Evolutionary conservation across 179 eudicot genomes (phyloP), one percentile per base, ranked within the genome.

Genomic region (Drosera spatulata): DNA sequence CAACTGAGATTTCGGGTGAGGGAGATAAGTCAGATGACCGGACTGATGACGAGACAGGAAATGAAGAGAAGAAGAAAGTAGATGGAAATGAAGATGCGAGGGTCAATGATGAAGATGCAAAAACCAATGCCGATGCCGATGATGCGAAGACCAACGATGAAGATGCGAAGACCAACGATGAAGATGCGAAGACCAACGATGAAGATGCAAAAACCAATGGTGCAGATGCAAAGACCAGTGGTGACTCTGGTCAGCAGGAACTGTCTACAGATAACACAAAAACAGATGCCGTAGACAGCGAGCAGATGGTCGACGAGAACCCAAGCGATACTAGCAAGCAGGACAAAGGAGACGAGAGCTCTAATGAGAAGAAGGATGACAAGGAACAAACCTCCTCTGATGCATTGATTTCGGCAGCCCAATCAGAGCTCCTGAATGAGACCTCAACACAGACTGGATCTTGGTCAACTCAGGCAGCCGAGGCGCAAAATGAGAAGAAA

Each of bases 351-450:
- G 73, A 62, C 61, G 77, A 85, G 58, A 74, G 50, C 54, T 69
- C 69, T 49, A 73, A 76, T 63, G 79, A 72, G 48, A 42, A 61
- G 56, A 80, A 69, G 41, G 73, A 66, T 42, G 33, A 61, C 11
- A 69, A 66, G 52, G 84, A 78, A 7, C 70, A 69, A 60, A 68
- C 64, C 62, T 56, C 73, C 43, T 66, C 66, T 39, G 98, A 88
- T 63, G 81, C 77, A 12, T 81, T 74, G 62, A 90, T 90, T 63
- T 86, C 97, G 41, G 97, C 79, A 64, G 90, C 95, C 58, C 95
- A 90, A 54, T 79, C 94, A 47, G 97, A 94, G 82, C 78, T 94
- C 54, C 79, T 85, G 54, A 85, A 80, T 38, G 96, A 90, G 73
- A 77, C 94, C 39, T 66, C 75, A 14, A 79, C 95, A 63, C 80